phyloP scores from a whole-genome alignment of 352 stramenopile genomes.

The Globisporangium paddicum region DNA sequence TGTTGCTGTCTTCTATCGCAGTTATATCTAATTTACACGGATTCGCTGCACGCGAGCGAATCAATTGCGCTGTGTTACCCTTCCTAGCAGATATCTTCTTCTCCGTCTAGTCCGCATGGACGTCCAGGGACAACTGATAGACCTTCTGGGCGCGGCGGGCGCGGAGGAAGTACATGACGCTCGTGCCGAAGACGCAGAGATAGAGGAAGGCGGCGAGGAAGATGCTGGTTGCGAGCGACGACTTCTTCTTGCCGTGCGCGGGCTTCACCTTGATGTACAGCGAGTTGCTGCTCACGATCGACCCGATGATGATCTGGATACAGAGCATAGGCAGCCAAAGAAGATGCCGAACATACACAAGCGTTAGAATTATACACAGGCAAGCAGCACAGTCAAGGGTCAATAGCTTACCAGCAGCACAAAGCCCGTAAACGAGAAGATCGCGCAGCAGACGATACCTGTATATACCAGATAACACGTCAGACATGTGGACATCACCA shows the following conservation, averaged over 20 bases:
- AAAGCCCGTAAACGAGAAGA: constrained; percentile 74
- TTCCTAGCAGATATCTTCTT: constrained; percentile 11
- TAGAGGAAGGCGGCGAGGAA: constrained; percentile 86
- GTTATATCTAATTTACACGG: constrained; percentile 51
- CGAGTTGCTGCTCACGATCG: constrained; percentile 82
- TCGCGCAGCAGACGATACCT: constrained; percentile 73
- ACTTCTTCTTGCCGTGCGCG: constrained; percentile 77
- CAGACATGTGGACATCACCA: neutral
- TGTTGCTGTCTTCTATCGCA: constrained; percentile 12
- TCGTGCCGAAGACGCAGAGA: constrained; percentile 79
- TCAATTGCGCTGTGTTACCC: neutral
- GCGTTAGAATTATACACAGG: neutral
- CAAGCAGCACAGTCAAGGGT: too few species aligned
- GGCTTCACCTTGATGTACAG: constrained; percentile 84
- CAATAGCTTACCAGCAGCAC: constrained; percentile 63
- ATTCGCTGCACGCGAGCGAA: neutral
- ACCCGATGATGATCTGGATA: constrained; percentile 71
- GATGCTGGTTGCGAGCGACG: constrained; percentile 78
- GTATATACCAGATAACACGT: neutral
- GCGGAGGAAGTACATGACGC: constrained; percentile 82
- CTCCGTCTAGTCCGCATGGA: constrained; percentile 63
- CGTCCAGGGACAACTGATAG: constrained; percentile 84
- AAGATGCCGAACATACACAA: neutral
- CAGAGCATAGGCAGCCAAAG: neutral
- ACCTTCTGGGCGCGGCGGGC: constrained; percentile 79